Conservation (phyloP, 1,284 basidiomycete species). For the Cryptococcus sp. region DNA sequence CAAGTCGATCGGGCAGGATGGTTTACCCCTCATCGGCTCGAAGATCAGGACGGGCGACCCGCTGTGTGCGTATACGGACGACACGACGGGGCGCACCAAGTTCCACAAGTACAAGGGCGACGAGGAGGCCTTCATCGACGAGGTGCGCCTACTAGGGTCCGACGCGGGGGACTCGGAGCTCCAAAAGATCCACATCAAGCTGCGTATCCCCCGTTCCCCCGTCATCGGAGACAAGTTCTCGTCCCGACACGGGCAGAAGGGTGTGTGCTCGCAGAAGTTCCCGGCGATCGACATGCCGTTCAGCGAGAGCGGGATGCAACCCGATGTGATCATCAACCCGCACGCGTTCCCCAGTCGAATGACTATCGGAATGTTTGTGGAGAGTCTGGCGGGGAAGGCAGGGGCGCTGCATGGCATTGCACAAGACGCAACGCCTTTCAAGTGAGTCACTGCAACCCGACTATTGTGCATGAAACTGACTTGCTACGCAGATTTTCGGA, state of each 20-base stretch:
- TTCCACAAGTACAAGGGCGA: constrained; percentile 98
- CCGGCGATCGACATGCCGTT: constrained; percentile 98
- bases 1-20: constrained; percentile 75
- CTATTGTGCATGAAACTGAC: constrained; percentile 5
- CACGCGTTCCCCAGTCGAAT: constrained; percentile 99
- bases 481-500: constrained; percentile 73
- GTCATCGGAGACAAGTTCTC: constrained; percentile 99
- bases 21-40: constrained; percentile 75
- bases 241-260: constrained; percentile 97
- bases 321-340: constrained; percentile 99
- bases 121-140: constrained; percentile 84
- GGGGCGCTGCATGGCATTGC: constrained; percentile 97
- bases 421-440: constrained; percentile 97
- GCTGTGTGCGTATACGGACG: constrained; percentile 79
- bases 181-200: constrained; percentile 89
- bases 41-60: constrained; percentile 71
- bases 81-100: constrained; percentile 75
- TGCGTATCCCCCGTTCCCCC: constrained; percentile 89
- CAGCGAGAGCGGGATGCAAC: constrained; percentile 97
- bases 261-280: constrained; percentile 99
- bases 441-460: constrained; percentile 55
- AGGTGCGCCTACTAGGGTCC: constrained; percentile 85
- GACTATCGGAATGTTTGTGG: constrained; percentile 99
- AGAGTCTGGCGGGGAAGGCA: constrained; percentile 97
- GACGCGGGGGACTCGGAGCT: constrained; percentile 84